These are phyloP conservation scores for Oxytropis ochrocephala DNA, from an alignment of 306 rosid genomes.

Conservation along the genomic window DNA sequence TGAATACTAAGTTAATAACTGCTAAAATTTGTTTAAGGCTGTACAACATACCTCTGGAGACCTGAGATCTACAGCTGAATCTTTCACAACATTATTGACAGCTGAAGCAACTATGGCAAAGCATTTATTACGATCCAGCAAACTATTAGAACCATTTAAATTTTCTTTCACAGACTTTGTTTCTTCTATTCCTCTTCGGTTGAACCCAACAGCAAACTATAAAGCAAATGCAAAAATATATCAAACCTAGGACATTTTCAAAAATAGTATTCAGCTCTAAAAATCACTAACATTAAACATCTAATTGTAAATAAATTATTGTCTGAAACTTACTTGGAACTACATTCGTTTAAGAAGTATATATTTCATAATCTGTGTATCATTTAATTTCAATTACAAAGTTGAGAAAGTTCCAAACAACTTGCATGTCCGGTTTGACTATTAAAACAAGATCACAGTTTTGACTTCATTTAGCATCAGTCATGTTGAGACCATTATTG, in stretches of 20 bases:
- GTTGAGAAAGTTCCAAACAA: constrained; percentile 3
- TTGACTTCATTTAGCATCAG: not conserved
- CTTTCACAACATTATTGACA: constrained; percentile 47
- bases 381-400: not conserved
- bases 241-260: not conserved
- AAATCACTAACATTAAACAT: not conserved
- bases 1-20: not conserved
- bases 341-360: not conserved
- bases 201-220: constrained; percentile 89
- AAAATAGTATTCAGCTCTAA: not conserved
- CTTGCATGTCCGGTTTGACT: not conserved
- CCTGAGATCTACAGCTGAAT: constrained; percentile 73
- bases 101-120: constrained; percentile 72
- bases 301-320: not conserved
- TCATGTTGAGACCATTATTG: not conserved
- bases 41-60: constrained; percentile 59
- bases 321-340: not conserved
- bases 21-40: not conserved
- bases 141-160: constrained; percentile 33
- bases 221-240: not conserved
- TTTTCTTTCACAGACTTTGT: constrained; percentile 40
- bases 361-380: not conserved
- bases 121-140: constrained; percentile 83
- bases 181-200: constrained; percentile 82
- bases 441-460: constrained; percentile 1